Evolutionary conservation across 306 rosid species (phyloP).

Genomic region (Argentina anserina): DNA sequence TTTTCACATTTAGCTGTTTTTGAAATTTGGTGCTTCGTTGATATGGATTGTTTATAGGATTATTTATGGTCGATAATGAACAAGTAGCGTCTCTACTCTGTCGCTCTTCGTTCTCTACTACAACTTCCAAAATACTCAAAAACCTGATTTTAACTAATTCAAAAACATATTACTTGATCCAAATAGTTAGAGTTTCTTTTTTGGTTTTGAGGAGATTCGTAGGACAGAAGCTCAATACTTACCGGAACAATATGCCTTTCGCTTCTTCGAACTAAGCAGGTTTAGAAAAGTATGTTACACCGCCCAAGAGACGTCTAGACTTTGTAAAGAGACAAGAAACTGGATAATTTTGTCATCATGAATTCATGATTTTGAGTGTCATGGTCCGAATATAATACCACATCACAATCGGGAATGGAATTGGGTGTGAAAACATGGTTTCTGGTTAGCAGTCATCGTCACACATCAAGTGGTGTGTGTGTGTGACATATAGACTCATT

Average conservation of each 20-base stretch:
- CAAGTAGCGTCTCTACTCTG: not conserved
- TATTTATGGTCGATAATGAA: not conserved
- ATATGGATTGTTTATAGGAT: constrained; percentile 6
- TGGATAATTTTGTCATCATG: not conserved
- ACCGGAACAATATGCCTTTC: not conserved
- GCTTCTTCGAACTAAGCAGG: not conserved
- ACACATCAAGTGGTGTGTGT: too few species aligned
- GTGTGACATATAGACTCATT: too few species aligned
- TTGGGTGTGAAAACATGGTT: not conserved
- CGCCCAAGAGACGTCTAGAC: not conserved
- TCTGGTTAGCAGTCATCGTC: not conserved
- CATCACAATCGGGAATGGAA: not conserved
- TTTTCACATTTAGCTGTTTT: not conserved
- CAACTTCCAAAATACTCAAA: not conserved
- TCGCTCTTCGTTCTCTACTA: too few species aligned
- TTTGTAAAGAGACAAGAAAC: not conserved
- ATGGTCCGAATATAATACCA: not conserved
- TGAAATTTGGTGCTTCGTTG: not conserved
- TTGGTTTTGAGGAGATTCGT: too few species aligned
- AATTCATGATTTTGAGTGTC: not conserved
- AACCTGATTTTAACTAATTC: not conserved
- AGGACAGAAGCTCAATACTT: too few species aligned
- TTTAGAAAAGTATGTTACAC: not conserved
- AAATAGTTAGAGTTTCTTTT: too few species aligned
- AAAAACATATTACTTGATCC: not conserved